Evolutionary conservation across 345 rosid genomes (phyloP), one percentile per base, ranked within the genome.

Genomic region (Aquilaria yunnanensis): DNA sequence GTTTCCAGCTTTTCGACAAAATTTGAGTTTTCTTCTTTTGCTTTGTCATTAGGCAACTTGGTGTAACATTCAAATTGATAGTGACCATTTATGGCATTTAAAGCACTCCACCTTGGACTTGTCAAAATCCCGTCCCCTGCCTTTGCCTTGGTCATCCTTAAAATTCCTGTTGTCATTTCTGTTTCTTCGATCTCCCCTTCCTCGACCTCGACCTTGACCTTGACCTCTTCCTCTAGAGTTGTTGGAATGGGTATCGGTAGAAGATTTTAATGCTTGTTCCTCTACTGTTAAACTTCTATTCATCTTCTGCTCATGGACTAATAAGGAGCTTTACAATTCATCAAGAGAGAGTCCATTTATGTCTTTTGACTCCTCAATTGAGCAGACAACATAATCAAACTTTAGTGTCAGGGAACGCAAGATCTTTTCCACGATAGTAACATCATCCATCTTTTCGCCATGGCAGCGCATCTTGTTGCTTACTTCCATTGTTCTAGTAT

Each of bases 331-430:
- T 6, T 60, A 14, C 2, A 61, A 6, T 55, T 61, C 73, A 45
- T 63, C 30, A 62, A 69, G 48, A 0, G 51, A 51, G 2, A 61
- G 30, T 13, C 14, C 47, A 50, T 69, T 13, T 23, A 56, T 32
- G 11, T 69, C 67, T n/a, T 62, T 62, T 23, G 23, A 23, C 23
- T 23, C 23, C 23, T 23, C 23, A 23, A 23, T 49, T 34, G 59
- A 57, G 46, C 59, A 63, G 0, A 69, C 53, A 14, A 62, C 58
- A 62, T 62, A 62, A 37, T 69, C 33, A 11, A 23, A 66, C 14
- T 51, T 58, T 16, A 9, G 10, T 14, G 70, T 2, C 30, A 66
- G 23, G 2, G 58, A 66, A 12, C 5, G 16, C 14, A 70, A 41
- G 4, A 63, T 63, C 55, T 70, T 70, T 55, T 43, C 59, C 0